Conservation (phyloP, 2,329 filamentous ascomycete species). For the Pseudocercospora crystallina region DNA sequence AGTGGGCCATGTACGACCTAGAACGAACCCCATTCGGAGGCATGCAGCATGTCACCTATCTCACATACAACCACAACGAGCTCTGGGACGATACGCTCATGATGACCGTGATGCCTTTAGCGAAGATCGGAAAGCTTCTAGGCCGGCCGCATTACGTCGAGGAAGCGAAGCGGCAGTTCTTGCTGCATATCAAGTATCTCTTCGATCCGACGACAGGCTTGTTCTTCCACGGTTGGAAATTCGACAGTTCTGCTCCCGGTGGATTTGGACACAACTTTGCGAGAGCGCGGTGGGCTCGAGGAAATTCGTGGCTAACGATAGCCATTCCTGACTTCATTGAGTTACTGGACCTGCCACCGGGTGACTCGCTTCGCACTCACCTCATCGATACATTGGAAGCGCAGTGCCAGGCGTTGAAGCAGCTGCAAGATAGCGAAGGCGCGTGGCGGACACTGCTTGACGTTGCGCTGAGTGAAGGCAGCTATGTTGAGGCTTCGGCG, state of each 20-base stretch:
- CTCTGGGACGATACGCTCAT: slow-evolving; percentile 85
- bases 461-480: slow-evolving; percentile 63
- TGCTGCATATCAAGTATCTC: slow-evolving; percentile 76
- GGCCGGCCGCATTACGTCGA: slow-evolving; percentile 70
- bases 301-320: slow-evolving; percentile 76
- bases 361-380: slow-evolving; percentile 61
- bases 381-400: slow-evolving; percentile 65
- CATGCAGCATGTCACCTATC: slow-evolving; percentile 75
- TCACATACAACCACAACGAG: slow-evolving; percentile 69
- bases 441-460: slow-evolving; percentile 76
- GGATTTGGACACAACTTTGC: slow-evolving; percentile 57
- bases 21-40: slow-evolving; percentile 68
- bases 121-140: slow-evolving; percentile 74
- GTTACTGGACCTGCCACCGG: slow-evolving; percentile 60
- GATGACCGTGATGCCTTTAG: slow-evolving; percentile 81
- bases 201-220: slow-evolving; percentile 70
- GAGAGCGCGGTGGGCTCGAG: slow-evolving; percentile 56
- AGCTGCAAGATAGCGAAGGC: slow-evolving; percentile 59
- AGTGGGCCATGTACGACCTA: slow-evolving; percentile 78
- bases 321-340: slow-evolving; percentile 82
- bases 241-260: slow-evolving; percentile 58
- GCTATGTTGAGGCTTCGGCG: slow-evolving; percentile 74
- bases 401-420: slow-evolving; percentile 65
- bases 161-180: slow-evolving; percentile 75
- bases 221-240: slow-evolving; percentile 83